A percentile compares a stretch with the other conserved stretches of the same genome.
Evolutionary conservation across 768 basidiomycete genomes (phyloP).

Genomic region (Pisolithus albus): DNA sequence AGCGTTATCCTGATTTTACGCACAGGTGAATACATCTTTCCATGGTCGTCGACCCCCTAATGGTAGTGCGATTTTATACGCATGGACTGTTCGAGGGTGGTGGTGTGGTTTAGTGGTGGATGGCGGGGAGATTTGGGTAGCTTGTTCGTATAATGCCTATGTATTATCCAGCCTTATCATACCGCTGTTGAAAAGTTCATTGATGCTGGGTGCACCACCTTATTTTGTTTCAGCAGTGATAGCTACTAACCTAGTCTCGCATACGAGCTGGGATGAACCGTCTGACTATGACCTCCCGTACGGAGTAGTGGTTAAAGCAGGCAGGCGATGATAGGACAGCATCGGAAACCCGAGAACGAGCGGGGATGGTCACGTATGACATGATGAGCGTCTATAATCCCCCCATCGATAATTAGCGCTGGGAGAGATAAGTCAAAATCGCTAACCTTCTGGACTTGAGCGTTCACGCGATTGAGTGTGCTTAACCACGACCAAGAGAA

Average conservation of each 20-base stretch:
- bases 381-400: slow-evolving; percentile 73
- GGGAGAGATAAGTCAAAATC: neutral
- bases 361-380: slow-evolving; percentile 89
- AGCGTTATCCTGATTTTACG: neutral
- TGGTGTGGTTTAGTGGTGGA: neutral
- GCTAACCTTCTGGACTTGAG: slow-evolving; percentile 89
- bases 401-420: slow-evolving; percentile 1
- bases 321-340: slow-evolving; percentile 61
- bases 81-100: neutral
- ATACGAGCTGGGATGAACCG: slow-evolving; percentile 89
- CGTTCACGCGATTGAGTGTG: slow-evolving; percentile 93
- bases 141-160: no score
- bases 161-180: no score
- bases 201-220: no score
- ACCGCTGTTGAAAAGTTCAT: no score
- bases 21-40: slow-evolving; percentile 4
- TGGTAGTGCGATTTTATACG: neutral
- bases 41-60: slow-evolving; percentile 5
- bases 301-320: slow-evolving; percentile 67
- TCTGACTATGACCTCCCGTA: slow-evolving; percentile 78
- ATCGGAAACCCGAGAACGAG: slow-evolving; percentile 48
- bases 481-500: slow-evolving; percentile 95
- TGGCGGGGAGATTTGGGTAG: neutral
- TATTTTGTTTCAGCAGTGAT: no score
- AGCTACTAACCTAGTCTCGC: slow-evolving; percentile 55